Conservation (phyloP, 805 yeast genomes). For the Saturnispora gosingensis region DNA sequence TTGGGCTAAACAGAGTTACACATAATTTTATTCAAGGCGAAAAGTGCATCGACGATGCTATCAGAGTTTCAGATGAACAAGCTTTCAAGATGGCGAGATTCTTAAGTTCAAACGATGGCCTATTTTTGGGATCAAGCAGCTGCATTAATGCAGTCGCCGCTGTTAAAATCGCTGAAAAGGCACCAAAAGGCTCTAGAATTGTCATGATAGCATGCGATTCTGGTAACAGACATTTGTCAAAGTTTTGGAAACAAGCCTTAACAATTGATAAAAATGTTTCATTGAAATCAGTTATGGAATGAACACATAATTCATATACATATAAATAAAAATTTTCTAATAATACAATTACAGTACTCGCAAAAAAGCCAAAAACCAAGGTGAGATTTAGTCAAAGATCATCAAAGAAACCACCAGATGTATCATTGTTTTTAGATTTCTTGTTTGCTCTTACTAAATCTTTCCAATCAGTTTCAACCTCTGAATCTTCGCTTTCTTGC, state of each 20-base stretch:
- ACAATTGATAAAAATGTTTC: slow-evolving; percentile 29
- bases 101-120: slow-evolving; percentile 73
- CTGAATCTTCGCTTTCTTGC: slow-evolving; percentile 32
- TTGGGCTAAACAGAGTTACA: slow-evolving; percentile 83
- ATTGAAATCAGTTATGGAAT: slow-evolving; percentile 30
- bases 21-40: slow-evolving; percentile 71
- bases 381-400: slow-evolving; percentile 30
- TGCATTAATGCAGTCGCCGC: slow-evolving; percentile 94
- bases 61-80: slow-evolving; percentile 69
- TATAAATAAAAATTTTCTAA: neutral
- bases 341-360: neutral
- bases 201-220: slow-evolving; percentile 89
- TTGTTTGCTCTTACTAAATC: slow-evolving; percentile 61
- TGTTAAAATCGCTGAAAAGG: slow-evolving; percentile 40
- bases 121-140: slow-evolving; percentile 88
- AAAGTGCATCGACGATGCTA: slow-evolving; percentile 61
- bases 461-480: slow-evolving; percentile 75
- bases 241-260: slow-evolving; percentile 77
- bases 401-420: slow-evolving; percentile 53
- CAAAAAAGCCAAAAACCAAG: neutral
- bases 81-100: slow-evolving; percentile 85
- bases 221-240: slow-evolving; percentile 82
- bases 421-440: slow-evolving; percentile 37
- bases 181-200: slow-evolving; percentile 53
- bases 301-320: neutral